Evolutionary conservation across 2,329 filamentous ascomycete genomes (phyloP), one percentile per base, ranked within the genome.

Genomic region (Thermochaetoides dissita): DNA sequence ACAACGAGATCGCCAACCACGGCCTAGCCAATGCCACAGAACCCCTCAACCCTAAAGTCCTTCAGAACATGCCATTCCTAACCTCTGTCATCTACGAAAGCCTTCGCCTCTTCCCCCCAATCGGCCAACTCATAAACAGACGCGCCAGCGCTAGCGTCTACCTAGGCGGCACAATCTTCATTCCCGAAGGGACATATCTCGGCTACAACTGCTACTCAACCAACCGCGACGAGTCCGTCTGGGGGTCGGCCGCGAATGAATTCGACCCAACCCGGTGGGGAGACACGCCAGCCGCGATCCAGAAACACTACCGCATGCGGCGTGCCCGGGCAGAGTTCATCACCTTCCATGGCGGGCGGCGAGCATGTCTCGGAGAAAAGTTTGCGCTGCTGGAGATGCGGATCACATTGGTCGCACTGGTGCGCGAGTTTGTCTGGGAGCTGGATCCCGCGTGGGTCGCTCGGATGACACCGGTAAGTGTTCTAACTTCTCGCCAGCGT

Each of bases 111-210:
- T 68, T 65, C 43, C 68, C 68, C 0, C 67, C 68, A 7, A 63
- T 72, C 39, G 63, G 59, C 0, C 67, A 71, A 44, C 57, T 72
- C 35, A 64, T 71, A 48, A 71, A 71, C 41, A 60, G 67, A 6
- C 59, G 37, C 10, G 41, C 43, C 2, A 37, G 33, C 17, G 10
- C 39, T 7, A 32, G 47, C 24, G 37, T 35, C 6, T 24, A 46
- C 11, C 36, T 49, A 3, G 46, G 46, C 11, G 47, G 43, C 1
- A 33, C 37, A 9, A 38, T 49, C 34, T 35, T 42, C 8, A 45
- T 49, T n/a, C 47, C 47, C 34, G 41, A 40, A 33, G 46, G 43
- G 1, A 48, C 43, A 0, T 49, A 49, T 10, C 32, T 49, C 3
- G 47, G 47, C 9, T 49, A 49, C 39, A 46, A 48, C 32, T 49